phyloP scores from a whole-genome alignment of 1,139 yeast genomes.

The Taphrina betulina region DNA sequence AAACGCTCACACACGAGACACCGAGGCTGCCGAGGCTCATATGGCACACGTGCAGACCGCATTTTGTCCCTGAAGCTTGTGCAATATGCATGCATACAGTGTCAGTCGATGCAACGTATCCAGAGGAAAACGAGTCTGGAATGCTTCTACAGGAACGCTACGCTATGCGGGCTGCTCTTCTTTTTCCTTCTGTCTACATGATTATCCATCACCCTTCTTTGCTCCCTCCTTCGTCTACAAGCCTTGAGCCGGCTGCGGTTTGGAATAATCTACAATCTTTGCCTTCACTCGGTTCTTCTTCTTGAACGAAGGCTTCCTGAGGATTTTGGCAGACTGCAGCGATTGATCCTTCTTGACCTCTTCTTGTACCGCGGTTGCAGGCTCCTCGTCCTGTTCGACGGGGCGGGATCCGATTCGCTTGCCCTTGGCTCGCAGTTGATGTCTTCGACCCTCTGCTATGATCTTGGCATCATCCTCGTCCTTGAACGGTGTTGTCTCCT shows the following conservation, averaged over 20 bases:
- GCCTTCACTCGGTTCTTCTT: slow-evolving; percentile 24
- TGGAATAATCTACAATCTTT: slow-evolving; percentile 23
- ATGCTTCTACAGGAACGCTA: no score
- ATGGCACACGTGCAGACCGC: no score
- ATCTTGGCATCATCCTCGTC: slow-evolving; percentile 71
- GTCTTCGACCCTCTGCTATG: slow-evolving; percentile 66
- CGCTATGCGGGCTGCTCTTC: no score
- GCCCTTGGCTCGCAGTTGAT: slow-evolving; percentile 27
- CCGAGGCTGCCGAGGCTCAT: no score
- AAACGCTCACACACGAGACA: no score
- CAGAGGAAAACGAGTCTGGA: no score
- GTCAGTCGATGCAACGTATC: no score
- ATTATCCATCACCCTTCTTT: no score
- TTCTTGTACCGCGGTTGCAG: not conserved
- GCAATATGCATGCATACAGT: no score
- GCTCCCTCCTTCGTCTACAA: no score
- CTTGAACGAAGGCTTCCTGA: slow-evolving; percentile 19
- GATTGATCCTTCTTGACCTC: slow-evolving; percentile 1
- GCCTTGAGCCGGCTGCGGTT: slow-evolving; percentile 25
- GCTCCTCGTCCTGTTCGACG: slow-evolving; percentile 5
- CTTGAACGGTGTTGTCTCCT: slow-evolving; percentile 76
- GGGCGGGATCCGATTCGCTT: slow-evolving; percentile 25
- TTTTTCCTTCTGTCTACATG: no score
- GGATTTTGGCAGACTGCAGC: slow-evolving; percentile 17
- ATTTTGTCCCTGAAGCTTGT: no score